Evolutionary conservation across 805 yeast genomes (phyloP), one percentile per base, ranked within the genome.

Genomic region (Barnettozyma pratensis): DNA sequence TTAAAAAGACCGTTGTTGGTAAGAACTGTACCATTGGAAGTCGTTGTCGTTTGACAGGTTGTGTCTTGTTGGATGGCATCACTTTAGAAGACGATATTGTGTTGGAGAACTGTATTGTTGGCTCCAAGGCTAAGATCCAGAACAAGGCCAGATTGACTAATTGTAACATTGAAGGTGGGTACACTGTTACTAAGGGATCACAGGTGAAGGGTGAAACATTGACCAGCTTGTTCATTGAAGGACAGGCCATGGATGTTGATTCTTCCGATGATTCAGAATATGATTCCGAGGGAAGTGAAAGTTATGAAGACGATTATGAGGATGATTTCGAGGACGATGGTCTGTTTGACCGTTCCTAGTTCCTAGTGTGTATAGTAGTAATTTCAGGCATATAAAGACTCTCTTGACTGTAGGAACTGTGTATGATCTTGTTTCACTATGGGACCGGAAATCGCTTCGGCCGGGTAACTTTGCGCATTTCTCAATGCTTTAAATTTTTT

Each of bases 21-120:
- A 66, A 73, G 9, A 75, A 78, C 57, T 87, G 96, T 68, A 69
- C 55, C 14, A 80, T 95, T 45, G 99, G 99, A 37, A 83, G 81
- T 61, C 79, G 89, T 52, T 92, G 96, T 66, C 82, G 94, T 56
- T 76, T 94, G 48, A 86, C 90, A 2, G 98, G 96, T 2, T 89
- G 91, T 56, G 81, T 94, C 11, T 61, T 94, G 5, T 71, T 89
- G 44, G 85, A 86, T 59, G 78, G 79, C 45, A 95, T 83, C 26
- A 68, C 67, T 1, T 70, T 94, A 36, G 96, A 80, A 42, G 96
- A 92, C 64, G 97, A 87, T 56, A 83, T 79, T 42, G 62, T 67
- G 3, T 48, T 74, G 51, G 99, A 94, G 65, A 94, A 92, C 69
- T 88, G 96, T 68, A 83, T 92, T 19, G 72, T 94, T 45, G 99